A percentile compares a stretch with the other conserved stretches of the same genome.
These are phyloP conservation scores for Trichoderma reesei DNA, from an alignment of 495 filamentous ascomycete species.

Conservation along the genomic window DNA sequence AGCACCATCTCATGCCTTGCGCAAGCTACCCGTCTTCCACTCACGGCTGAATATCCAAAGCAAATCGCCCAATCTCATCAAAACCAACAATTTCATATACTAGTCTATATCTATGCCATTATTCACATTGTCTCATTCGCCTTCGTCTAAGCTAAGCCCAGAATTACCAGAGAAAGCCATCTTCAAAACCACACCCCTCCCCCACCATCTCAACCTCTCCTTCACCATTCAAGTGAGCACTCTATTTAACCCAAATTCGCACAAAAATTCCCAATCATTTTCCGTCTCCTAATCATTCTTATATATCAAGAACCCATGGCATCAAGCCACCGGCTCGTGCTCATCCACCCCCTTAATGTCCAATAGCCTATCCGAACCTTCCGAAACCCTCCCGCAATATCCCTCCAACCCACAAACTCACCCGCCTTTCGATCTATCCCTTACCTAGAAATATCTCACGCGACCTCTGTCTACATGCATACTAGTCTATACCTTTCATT, in stretches of 20 bases:
- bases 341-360: background rate
- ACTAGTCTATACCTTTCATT: background rate
- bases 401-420: background rate
- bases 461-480: background rate
- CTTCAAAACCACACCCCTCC: background rate
- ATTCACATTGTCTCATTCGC: too few species aligned
- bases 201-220: background rate
- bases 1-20: too few species aligned
- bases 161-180: too few species aligned
- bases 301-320: background rate
- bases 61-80: too few species aligned
- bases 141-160: too few species aligned
- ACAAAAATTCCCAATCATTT: background rate
- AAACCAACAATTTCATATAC: too few species aligned
- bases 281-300: background rate
- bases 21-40: too few species aligned
- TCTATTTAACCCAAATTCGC: background rate
- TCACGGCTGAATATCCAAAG: too few species aligned
- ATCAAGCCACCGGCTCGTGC: conserved; percentile 3
- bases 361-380: background rate
- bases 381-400: background rate
- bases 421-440: background rate
- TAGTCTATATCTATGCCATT: too few species aligned
- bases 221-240: background rate
- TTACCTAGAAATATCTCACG: too few species aligned